Percentiles rank a stretch among this genome's conserved stretches.
Conservation (phyloP, 768 basidiomycete genomes). For the Baorangia bicolor region DNA sequence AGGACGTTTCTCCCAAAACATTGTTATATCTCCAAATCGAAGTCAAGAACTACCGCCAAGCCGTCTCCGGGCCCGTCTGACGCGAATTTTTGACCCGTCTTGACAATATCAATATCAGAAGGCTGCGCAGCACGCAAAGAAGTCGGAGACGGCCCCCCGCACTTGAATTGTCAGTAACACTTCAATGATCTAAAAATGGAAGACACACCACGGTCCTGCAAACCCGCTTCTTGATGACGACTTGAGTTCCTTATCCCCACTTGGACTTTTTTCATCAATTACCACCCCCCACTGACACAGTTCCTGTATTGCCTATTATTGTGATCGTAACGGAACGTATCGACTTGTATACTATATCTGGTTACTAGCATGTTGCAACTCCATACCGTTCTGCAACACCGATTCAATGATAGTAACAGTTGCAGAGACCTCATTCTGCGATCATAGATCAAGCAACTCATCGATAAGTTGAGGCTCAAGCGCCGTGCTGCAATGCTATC, state of each 20-base stretch:
- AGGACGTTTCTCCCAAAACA: not conserved
- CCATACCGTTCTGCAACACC: too few species aligned
- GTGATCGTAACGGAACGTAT: not conserved
- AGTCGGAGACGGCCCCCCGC: not conserved
- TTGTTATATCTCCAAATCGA: not conserved
- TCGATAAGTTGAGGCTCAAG: not conserved
- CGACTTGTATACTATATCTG: not conserved
- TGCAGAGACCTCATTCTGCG: not conserved
- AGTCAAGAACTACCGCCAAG: not conserved
- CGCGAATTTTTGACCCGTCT: not conserved
- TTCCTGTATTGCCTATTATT: not conserved
- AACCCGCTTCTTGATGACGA: not conserved
- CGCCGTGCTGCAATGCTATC: not conserved
- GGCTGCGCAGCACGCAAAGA: not conserved
- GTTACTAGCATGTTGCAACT: too few species aligned
- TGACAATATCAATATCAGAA: not conserved
- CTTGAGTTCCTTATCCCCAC: not conserved
- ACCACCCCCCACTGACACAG: not conserved
- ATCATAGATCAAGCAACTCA: not conserved
- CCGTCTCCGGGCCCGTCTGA: not conserved
- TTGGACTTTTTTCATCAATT: not conserved
- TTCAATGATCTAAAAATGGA: not conserved
- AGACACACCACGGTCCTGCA: not conserved
- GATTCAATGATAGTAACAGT: too few species aligned
- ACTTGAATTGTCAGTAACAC: not conserved